Conservation (phyloP, 2,329 filamentous ascomycete genomes). For the Diaporthe citrichinensis region DNA sequence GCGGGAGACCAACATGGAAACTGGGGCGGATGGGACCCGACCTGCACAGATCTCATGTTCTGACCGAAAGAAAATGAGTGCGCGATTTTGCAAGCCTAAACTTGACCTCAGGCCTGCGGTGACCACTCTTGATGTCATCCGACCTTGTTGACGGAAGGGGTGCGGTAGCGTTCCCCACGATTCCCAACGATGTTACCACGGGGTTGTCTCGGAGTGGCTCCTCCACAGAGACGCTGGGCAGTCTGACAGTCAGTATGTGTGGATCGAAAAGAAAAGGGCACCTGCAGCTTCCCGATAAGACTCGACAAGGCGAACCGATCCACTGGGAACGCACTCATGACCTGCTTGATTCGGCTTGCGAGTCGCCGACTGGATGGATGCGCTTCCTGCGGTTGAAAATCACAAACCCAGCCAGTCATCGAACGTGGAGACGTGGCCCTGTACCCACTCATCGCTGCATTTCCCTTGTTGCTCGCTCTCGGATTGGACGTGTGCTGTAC, state of each 20-base stretch:
- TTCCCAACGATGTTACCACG: slow-evolving; percentile 25
- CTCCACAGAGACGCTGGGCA: not conserved
- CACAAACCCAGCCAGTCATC: slow-evolving; percentile 37
- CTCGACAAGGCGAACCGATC: slow-evolving; percentile 37
- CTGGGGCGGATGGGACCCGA: slow-evolving; percentile 7
- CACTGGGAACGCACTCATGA: slow-evolving; percentile 38
- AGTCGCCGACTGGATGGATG: slow-evolving; percentile 35
- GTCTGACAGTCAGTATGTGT: slow-evolving; percentile 7
- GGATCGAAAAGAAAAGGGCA: slow-evolving; percentile 23
- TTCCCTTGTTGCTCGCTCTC: not conserved
- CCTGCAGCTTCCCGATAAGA: slow-evolving; percentile 36
- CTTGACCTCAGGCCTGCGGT: not conserved
- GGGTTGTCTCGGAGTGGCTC: slow-evolving; percentile 5
- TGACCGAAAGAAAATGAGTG: slow-evolving; percentile 7
- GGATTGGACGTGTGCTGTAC: not conserved
- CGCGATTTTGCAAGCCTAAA: slow-evolving; percentile 29
- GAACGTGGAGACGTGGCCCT: slow-evolving; percentile 19
- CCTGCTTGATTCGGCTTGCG: slow-evolving; percentile 34
- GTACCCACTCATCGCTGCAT: slow-evolving; percentile 26
- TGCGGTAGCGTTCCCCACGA: slow-evolving; percentile 29
- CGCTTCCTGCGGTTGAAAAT: slow-evolving; percentile 33
- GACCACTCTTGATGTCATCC: slow-evolving; percentile 37
- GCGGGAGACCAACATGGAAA: slow-evolving; percentile 1
- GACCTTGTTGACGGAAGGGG: slow-evolving; percentile 5
- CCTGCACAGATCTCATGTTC: slow-evolving; percentile 16